Conservation (phyloP, 768 basidiomycete genomes). For the Phylloporus sp. region DNA sequence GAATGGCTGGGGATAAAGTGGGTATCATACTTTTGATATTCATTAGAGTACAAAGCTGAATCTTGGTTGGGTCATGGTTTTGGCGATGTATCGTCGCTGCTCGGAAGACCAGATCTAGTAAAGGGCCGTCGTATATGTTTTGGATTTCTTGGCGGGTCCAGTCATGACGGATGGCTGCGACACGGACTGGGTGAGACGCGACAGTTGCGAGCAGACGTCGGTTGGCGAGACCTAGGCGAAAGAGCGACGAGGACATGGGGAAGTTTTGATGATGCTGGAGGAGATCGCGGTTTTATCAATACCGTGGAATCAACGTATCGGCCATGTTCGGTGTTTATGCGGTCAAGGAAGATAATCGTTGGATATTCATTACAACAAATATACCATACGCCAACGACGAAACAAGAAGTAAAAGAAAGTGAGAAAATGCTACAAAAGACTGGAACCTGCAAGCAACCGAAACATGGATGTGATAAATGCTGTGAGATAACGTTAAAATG, state of each 20-base stretch:
- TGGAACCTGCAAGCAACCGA: constrained; percentile 20
- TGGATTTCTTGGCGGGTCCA: constrained; percentile 84
- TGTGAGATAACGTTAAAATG: constrained; percentile 32
- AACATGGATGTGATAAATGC: constrained; percentile 27
- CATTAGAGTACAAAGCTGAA: constrained; percentile 96
- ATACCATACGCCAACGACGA: constrained; percentile 20
- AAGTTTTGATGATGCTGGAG: background rate
- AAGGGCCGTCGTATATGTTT: constrained; percentile 76
- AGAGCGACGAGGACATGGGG: constrained; percentile 12
- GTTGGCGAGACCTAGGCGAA: constrained; percentile 20
- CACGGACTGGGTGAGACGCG: constrained; percentile 13
- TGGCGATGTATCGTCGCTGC: constrained; percentile 82
- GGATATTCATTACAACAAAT: constrained; percentile 29
- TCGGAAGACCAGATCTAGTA: constrained; percentile 86
- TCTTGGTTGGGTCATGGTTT: constrained; percentile 83
- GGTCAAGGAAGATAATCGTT: background rate
- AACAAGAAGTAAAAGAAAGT: constrained; percentile 24
- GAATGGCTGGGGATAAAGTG: constrained; percentile 21
- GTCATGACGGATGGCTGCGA: constrained; percentile 44
- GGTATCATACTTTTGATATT: constrained; percentile 89
- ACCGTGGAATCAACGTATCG: background rate
- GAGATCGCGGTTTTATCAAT: background rate
- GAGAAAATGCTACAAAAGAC: constrained; percentile 30
- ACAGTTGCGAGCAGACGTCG: constrained; percentile 61
- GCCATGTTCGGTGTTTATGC: constrained; percentile 5